A percentile compares a stretch with the other conserved stretches of the same genome.
phyloP scores from a whole-genome alignment of 495 filamentous ascomycete species.

The Coniosporium apollinis region DNA sequence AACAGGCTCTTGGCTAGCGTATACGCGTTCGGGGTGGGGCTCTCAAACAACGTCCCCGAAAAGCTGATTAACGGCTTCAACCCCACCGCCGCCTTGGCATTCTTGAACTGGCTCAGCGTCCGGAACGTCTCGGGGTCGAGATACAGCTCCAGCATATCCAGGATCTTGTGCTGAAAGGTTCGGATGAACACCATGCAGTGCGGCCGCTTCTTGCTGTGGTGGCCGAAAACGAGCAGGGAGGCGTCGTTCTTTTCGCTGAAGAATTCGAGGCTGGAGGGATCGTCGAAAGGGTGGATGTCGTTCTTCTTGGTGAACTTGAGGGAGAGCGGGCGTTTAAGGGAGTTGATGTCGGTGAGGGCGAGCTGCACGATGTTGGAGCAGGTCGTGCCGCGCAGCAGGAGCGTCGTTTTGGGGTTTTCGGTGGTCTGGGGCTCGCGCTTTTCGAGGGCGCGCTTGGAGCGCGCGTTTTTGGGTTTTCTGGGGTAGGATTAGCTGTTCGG shows the following conservation, averaged over 20 bases:
- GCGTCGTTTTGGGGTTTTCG: slow-evolving; percentile 74
- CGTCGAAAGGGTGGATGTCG: slow-evolving; percentile 83
- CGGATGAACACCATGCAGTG: slow-evolving; percentile 73
- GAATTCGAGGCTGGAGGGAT: slow-evolving; percentile 71
- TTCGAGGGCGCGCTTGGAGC: slow-evolving; percentile 84
- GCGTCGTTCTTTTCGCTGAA: slow-evolving; percentile 92
- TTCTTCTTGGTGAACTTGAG: slow-evolving; percentile 95
- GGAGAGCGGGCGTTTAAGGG: slow-evolving; percentile 59
- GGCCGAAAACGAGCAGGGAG: slow-evolving; percentile 60
- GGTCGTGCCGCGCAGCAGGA: slow-evolving; percentile 71
- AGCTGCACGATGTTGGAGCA: slow-evolving; percentile 64
- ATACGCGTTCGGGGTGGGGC: slow-evolving; percentile 51
- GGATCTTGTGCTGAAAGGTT: slow-evolving; percentile 64
- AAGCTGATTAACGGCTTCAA: slow-evolving; percentile 79
- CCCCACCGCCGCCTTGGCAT: slow-evolving; percentile 62
- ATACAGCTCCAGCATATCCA: slow-evolving; percentile 85
- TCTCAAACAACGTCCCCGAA: slow-evolving; percentile 70
- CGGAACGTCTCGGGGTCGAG: slow-evolving; percentile 52
- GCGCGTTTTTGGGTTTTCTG: slow-evolving; percentile 83
- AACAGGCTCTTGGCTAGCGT: slow-evolving; percentile 75
- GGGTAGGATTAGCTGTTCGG: slow-evolving; percentile 9
- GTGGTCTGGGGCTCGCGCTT: slow-evolving; percentile 72
- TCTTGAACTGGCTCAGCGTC: slow-evolving; percentile 61
- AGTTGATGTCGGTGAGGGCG: slow-evolving; percentile 64
- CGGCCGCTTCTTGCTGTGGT: slow-evolving; percentile 81